Evolutionary conservation across 1,284 basidiomycete genomes (phyloP).

Genomic region (Cutaneotrichosporon sp.): DNA sequence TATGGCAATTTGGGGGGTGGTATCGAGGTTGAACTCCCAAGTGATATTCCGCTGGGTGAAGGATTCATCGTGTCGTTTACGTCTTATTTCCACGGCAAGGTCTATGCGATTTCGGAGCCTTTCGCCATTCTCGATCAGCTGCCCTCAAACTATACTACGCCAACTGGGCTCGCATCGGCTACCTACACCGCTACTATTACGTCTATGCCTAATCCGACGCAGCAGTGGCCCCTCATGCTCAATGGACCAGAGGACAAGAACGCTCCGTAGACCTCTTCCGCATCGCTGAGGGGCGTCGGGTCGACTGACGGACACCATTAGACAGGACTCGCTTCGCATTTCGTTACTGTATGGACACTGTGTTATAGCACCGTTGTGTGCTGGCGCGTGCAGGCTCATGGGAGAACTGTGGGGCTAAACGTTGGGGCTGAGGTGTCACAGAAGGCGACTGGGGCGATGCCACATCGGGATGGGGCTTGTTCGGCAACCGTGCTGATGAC

Average conservation of each 20-base stretch:
- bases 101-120: constrained; percentile 45
- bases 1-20: constrained; percentile 49
- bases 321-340: background rate
- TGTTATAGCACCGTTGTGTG: background rate
- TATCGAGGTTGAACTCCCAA: constrained; percentile 46
- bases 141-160: constrained; percentile 19
- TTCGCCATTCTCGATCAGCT: constrained; percentile 42
- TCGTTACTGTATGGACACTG: background rate
- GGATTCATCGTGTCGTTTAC: constrained; percentile 49
- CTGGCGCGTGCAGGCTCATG: background rate
- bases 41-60: constrained; percentile 39
- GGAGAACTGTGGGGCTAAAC: background rate
- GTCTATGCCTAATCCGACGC: background rate
- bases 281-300: too few species aligned
- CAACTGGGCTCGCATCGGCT: background rate
- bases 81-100: constrained; percentile 44
- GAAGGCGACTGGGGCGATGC: background rate
- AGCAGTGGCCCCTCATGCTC: background rate
- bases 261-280: too few species aligned
- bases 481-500: too few species aligned
- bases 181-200: background rate
- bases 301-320: background rate
- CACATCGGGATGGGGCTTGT: too few species aligned
- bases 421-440: background rate
- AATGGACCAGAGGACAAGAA: background rate